Evolutionary conservation across 345 rosid species (phyloP).

Genomic region (Linum lewisii): DNA sequence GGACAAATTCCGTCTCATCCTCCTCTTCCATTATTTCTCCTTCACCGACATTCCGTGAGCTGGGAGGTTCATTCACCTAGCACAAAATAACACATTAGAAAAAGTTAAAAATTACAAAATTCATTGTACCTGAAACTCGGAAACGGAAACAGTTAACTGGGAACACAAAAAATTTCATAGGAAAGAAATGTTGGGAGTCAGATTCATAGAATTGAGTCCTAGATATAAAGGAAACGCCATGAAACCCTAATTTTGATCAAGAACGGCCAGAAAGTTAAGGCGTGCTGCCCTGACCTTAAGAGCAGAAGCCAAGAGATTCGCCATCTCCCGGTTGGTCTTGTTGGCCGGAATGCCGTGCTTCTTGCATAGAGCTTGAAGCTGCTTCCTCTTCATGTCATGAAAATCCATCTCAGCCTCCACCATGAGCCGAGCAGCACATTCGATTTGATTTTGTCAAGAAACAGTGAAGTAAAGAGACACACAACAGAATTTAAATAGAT

Average conservation of each 20-base stretch:
- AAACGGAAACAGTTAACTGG: too few relatives aligned
- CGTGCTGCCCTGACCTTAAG: constrained; percentile 34
- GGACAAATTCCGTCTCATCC: constrained; percentile 6
- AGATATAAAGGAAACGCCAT: too few relatives aligned
- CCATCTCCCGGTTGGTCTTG: constrained; percentile 45
- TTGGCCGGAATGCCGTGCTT: constrained; percentile 54
- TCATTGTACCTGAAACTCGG: too few relatives aligned
- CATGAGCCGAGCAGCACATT: not conserved
- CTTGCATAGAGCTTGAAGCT: constrained; percentile 50
- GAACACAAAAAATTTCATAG: too few relatives aligned
- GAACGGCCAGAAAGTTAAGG: too few relatives aligned
- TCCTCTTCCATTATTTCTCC: constrained; percentile 3
- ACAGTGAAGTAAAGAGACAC: too few relatives aligned
- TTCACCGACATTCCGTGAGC: constrained; percentile 4
- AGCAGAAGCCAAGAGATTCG: constrained; percentile 23
- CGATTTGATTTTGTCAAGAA: not conserved
- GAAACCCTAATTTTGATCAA: too few relatives aligned
- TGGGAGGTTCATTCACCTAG: constrained; percentile 20
- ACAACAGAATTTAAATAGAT: too few relatives aligned
- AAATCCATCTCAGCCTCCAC: constrained; percentile 27
- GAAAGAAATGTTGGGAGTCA: too few relatives aligned
- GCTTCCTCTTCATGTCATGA: constrained; percentile 39
- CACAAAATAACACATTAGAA: not conserved
- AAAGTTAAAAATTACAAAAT: too few relatives aligned
- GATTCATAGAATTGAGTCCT: too few relatives aligned